Evolutionary conservation across 1,284 basidiomycete species (phyloP).

Genomic region (Rhodofomes roseus): DNA sequence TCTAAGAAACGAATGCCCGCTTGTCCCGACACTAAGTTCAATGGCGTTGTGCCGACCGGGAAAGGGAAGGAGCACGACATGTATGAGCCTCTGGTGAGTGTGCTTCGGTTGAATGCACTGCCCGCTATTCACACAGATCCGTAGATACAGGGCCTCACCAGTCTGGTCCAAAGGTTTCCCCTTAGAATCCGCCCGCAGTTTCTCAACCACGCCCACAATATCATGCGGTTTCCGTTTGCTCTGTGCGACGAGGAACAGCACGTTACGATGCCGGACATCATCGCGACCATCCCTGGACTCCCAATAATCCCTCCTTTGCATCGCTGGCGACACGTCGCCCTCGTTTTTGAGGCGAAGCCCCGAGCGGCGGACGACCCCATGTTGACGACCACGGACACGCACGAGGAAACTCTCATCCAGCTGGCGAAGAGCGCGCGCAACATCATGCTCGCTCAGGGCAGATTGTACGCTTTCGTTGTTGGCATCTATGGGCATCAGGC

Average conservation of each 20-base stretch:
- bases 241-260: neutral
- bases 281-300: neutral
- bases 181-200: neutral
- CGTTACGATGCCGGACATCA: neutral
- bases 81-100: neutral
- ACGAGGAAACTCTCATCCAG: neutral
- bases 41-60: neutral
- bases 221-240: neutral
- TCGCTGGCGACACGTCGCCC: neutral
- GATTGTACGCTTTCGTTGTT: constrained; percentile 8
- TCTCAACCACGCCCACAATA: neutral
- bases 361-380: neutral
- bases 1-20: neutral
- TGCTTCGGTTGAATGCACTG: neutral
- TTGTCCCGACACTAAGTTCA: neutral
- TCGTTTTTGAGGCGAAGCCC: neutral
- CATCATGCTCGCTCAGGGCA: constrained; percentile 9
- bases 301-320: neutral
- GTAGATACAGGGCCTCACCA: neutral
- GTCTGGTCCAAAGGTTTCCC: neutral
- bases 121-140: neutral
- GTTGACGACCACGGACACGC: neutral
- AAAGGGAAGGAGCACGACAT: neutral
- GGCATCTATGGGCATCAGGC: constrained; percentile 14
- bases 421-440: constrained; percentile 10